Evolutionary conservation across 192 early-diverging fungal species (phyloP), one percentile per base, ranked within the genome.

Genomic region (Chytriomyces sp.): DNA sequence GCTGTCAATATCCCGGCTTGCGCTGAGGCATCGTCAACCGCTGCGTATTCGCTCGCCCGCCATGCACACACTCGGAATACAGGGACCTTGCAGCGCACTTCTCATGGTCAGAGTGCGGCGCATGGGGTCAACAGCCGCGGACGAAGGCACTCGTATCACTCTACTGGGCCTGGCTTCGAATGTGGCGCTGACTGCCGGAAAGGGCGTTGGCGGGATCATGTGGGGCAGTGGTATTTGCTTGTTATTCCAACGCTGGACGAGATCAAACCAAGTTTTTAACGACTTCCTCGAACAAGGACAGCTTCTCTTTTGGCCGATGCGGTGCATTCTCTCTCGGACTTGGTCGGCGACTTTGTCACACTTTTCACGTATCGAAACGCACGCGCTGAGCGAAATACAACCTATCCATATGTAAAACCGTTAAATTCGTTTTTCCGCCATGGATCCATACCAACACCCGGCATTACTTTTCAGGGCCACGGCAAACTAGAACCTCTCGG

Each of bases 261-360:
- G 2, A 53, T 28, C 66, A n/a, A 46, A 48, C 28, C 0, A 23
- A 5, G 0, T 47, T 68, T 20, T 69, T 46, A 78, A 69, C 6
- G 10, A 69, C 43, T 82, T 73, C 35, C 35, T 35, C 35, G 83
- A 92, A 93, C 83, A 92, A 91, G 23, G 8, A 44, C 69, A n/a
- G 91, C 93, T 10, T 89, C 92, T 6, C 80, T 95, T 57, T 50
- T 95, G 24, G 94, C 94, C 0, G 94, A 95, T 63, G 94, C 92
- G 1, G 87, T 87, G 4, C 94, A 95, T 82, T 94, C 93, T 44
- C 69, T 95, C 16, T 76, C 67, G 59, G 84, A 86, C 49, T 50
- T 92, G 76, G 44, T 92, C 44, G 88, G 90, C 69, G 94, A 95
- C 74, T 80, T 92, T 65, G 93, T 94, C 5, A 93, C 94, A 20